Base-by-base conservation (phyloP, 2,329 filamentous ascomycete species). In the Colletotrichum plurivorum region DNA sequence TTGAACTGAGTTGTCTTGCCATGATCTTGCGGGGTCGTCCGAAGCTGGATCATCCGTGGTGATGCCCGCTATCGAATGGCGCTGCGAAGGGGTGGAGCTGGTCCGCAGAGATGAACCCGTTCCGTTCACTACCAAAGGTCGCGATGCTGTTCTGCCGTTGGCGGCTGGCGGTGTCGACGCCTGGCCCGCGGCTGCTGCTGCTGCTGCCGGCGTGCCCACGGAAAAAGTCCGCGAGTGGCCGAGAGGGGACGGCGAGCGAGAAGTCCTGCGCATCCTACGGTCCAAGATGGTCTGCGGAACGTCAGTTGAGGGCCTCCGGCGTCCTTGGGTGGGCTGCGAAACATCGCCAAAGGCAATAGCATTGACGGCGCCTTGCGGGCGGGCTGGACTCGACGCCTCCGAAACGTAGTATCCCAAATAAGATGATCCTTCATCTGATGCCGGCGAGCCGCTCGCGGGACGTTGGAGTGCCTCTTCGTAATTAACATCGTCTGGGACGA, bases 171-270 rank as follows among this genome's bases (percentile, higher is more conserved):
- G 83, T 1, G 83, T 77, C 0, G 78, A 77, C 2, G 82, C 79
- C 22, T 75, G 73, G n/a, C 83, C 73, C 4, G 22, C 22, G 3
- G 22, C 22, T 25, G 22, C 22, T 25, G 22, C 22, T 25, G 22
- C 22, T 25, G 22, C 2, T 84, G 79, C 31, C 48, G 78, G 78
- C 22, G 78, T 81, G 4, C 80, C 82, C 0, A 79, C 73, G 0
- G 85, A 84, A 39, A 82, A 81, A 1, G 82, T 81, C 55, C 85
- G 82, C 51, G 79, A 76, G 67, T 88, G 86, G 4, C 86, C 84
- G 2, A 87, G 77, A 0, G 88, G 87, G 4, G 88, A 90, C 13
- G 87, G 87, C 5, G 88, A 89, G 15, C 87, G 82, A 2, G 87
- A 89, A 2, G 83, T 83, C 45, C 85, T 81, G 72, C 82, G 83